Evolutionary conservation across 2,329 filamentous ascomycete genomes (phyloP), one percentile per base, ranked within the genome.

Genomic region (Periconia sp.): DNA sequence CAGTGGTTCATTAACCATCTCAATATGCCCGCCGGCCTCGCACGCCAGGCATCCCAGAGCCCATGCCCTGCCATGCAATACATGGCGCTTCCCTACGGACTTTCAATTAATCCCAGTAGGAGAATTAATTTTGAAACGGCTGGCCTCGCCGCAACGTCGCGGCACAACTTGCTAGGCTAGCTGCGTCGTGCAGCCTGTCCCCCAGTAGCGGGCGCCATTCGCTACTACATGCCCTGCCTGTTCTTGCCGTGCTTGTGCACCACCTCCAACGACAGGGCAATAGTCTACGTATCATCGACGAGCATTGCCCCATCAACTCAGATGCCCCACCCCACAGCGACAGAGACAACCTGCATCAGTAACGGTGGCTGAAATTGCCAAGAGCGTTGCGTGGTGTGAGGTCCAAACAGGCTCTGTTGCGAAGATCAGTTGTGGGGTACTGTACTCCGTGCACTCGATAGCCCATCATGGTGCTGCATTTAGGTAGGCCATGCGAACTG

Each of bases 61-160:
- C 29, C 15, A 31, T 11, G 13, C n/a, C n/a, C n/a, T n/a, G n/a
- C n/a, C n/a, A n/a, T n/a, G n/a, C n/a, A n/a, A n/a, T n/a, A n/a
- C n/a, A n/a, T n/a, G 25, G 12, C 25, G 25, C 21, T 36, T 24
- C 32, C 30, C 16, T 41, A n/a, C 36, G 43, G 31, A 38, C 21
- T 36, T 41, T 42, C 39, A 41, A 46, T 46, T 36, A 23, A 46
- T 42, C 29, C 43, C 18, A 31, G 17, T 32, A 46, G 46, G 36
- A 45, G 37, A 45, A 47, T 51, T 51, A 41, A 31, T 46, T 40
- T 24, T 48, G 48, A 52, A 52, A 52, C 48, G 28, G 17, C 17
- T 40, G 5, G 28, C 35, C 22, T 40, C 26, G 43, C 35, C 47
- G 16, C 34, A 35, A 12, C 21, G 21, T 18, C 22, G 22, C 32